Conservation (phyloP, 306 rosid species). For the Corylus avellana region DNA sequence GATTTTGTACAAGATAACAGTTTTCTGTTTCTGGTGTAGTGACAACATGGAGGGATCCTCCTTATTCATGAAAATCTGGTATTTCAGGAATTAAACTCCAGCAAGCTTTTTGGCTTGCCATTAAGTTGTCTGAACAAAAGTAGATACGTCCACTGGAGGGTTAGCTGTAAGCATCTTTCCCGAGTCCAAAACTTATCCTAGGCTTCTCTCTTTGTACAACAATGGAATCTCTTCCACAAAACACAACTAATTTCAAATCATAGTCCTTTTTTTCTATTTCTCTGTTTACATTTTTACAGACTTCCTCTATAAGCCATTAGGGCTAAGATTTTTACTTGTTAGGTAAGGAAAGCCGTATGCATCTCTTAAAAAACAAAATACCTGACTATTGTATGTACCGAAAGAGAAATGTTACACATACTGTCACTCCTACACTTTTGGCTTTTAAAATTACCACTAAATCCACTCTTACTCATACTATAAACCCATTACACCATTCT, state of each 20-base stretch:
- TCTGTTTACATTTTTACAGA: background rate
- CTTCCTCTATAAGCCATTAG: background rate
- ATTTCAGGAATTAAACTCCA: background rate
- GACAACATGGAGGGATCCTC: background rate
- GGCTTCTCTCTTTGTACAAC: background rate
- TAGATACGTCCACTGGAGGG: background rate
- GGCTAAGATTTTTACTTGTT: background rate
- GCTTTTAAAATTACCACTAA: too few species aligned
- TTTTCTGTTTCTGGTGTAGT: background rate
- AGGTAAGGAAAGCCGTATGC: background rate
- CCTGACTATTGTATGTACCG: conserved; percentile 15
- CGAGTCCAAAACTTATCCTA: background rate
- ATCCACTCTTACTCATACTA: too few species aligned
- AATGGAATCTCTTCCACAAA: background rate
- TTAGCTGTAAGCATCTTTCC: background rate
- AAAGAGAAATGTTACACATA: background rate
- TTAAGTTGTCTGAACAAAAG: background rate
- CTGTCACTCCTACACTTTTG: too few species aligned
- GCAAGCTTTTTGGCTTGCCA: background rate
- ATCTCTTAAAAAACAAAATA: background rate
- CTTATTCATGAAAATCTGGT: background rate
- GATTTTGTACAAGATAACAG: background rate
- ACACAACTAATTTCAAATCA: background rate
- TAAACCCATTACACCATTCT: conserved; percentile 12
- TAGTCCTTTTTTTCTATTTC: too few species aligned